Evolutionary conservation across 192 early-diverging fungal genomes (phyloP).

Genomic region (Martensiomyces pterosporus): DNA sequence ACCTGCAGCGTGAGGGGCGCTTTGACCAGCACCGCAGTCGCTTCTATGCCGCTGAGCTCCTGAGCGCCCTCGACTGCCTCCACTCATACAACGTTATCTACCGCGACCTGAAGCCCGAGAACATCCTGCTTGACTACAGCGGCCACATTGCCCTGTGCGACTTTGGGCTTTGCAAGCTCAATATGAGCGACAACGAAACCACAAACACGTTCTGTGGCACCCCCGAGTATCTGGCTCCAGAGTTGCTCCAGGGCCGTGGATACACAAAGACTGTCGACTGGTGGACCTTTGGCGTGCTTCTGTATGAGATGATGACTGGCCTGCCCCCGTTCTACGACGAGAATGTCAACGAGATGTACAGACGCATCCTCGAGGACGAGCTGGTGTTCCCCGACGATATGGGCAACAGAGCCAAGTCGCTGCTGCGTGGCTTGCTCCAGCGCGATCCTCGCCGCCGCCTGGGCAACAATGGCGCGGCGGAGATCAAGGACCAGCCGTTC

Average conservation of each 20-base stretch:
- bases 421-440: slow-evolving; percentile 69
- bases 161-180: slow-evolving; percentile 90
- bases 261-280: slow-evolving; percentile 96
- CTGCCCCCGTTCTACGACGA: slow-evolving; percentile 93
- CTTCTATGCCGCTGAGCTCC: slow-evolving; percentile 92
- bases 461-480: slow-evolving; percentile 80
- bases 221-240: slow-evolving; percentile 96
- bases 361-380: slow-evolving; percentile 90
- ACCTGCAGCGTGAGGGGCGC: slow-evolving; percentile 81
- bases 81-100: slow-evolving; percentile 90
- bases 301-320: slow-evolving; percentile 89
- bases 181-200: slow-evolving; percentile 89
- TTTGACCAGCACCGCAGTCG: slow-evolving; percentile 85
- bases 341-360: slow-evolving; percentile 92
- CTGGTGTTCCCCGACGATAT: slow-evolving; percentile 77
- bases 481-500: slow-evolving; percentile 93
- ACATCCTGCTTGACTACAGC: slow-evolving; percentile 88
- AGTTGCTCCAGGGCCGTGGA: slow-evolving; percentile 78
- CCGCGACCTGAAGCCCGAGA: slow-evolving; percentile 93
- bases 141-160: slow-evolving; percentile 95
- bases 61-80: slow-evolving; percentile 87
- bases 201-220: slow-evolving; percentile 97
- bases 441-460: slow-evolving; percentile 77
- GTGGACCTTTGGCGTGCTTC: slow-evolving; percentile 91
- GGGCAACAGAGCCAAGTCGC: slow-evolving; percentile 57